Conservation (phyloP, 108 stramenopile species). For the Cyclotella choctawhatcheeana region DNA sequence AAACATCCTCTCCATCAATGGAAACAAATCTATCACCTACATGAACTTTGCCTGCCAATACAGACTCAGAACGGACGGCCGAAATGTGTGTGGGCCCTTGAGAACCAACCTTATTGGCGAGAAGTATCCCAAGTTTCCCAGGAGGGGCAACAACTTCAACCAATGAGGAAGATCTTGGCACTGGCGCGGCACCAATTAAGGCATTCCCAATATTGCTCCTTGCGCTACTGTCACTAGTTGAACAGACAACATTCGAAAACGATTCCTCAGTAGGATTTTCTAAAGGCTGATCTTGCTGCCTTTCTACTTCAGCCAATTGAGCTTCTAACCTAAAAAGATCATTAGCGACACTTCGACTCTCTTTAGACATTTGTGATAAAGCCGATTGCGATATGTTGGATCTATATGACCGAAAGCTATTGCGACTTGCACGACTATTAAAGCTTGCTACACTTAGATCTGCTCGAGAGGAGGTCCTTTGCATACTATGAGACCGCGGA, state of each 20-base stretch:
- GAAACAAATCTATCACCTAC: slow-evolving; percentile 44
- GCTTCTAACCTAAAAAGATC: slow-evolving; percentile 48
- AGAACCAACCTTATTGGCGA: slow-evolving; percentile 43
- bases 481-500: slow-evolving; percentile 24
- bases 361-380: slow-evolving; percentile 39
- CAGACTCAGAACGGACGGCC: slow-evolving; percentile 33
- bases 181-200: slow-evolving; percentile 38
- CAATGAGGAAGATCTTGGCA: not conserved
- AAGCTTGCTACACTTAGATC: slow-evolving; percentile 41
- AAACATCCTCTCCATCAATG: slow-evolving; percentile 67
- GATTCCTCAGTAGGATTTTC: not conserved
- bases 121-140: slow-evolving; percentile 77
- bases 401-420: slow-evolving; percentile 39
- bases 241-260: not conserved
- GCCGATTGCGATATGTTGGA: slow-evolving; percentile 36
- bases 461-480: too few relatives aligned
- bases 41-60: slow-evolving; percentile 42
- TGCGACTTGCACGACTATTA: slow-evolving; percentile 38
- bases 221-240: slow-evolving; percentile 2
- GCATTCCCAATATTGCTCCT: not conserved
- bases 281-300: slow-evolving; percentile 17
- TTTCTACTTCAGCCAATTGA: slow-evolving; percentile 42
- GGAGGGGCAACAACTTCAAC: slow-evolving; percentile 59
- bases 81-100: slow-evolving; percentile 40
- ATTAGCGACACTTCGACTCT: slow-evolving; percentile 41